phyloP scores from a whole-genome alignment of 73 alveolate species.

The Effrenium voratum region DNA sequence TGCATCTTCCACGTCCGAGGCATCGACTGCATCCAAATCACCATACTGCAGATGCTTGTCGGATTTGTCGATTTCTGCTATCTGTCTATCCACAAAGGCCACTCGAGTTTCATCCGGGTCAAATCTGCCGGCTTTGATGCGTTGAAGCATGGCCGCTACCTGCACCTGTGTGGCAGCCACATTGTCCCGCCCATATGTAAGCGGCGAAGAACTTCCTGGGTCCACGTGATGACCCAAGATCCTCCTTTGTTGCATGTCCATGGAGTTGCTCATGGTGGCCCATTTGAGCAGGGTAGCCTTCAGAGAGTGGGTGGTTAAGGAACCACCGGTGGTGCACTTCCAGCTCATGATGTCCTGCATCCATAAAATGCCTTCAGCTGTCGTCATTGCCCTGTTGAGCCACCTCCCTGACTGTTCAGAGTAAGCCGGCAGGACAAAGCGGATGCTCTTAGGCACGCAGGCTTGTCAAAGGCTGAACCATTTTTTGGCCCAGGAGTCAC shows the following conservation, averaged over 20 bases:
- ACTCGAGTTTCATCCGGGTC: neutral
- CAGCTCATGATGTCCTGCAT: neutral
- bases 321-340: neutral
- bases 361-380: neutral
- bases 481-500: too few species aligned
- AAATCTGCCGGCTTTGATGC: neutral
- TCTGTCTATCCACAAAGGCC: neutral
- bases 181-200: conserved; percentile 6
- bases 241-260: neutral
- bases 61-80: neutral
- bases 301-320: neutral
- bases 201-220: neutral
- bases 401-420: too few species aligned
- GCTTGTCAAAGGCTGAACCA: too few species aligned
- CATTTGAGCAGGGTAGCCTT: neutral
- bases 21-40: too few species aligned
- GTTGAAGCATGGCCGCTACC: neutral
- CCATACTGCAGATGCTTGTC: too few species aligned
- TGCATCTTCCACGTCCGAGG: neutral
- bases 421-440: too few species aligned
- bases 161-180: neutral
- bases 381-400: too few species aligned
- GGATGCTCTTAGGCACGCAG: too few species aligned
- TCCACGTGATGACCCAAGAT: conserved; percentile 23
- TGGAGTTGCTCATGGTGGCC: neutral